Percentiles rank a stretch among this genome's conserved stretches.
Evolutionary conservation across 805 yeast species (phyloP).

Genomic region (Wickerhamiella nectarea): DNA sequence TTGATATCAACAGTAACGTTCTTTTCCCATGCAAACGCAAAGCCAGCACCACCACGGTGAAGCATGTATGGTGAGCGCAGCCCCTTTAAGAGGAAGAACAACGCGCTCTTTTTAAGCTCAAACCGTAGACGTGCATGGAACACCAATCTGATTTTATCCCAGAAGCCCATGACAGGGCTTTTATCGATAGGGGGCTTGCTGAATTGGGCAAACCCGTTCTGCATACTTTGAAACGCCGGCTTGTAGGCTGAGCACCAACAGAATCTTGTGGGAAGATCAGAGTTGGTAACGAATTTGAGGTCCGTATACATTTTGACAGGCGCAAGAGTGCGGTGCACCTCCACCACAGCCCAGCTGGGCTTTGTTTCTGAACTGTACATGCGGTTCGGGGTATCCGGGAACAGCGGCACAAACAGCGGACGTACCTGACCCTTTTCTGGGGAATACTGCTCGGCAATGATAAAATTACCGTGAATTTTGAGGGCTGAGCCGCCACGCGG

Average conservation of each 20-base stretch:
- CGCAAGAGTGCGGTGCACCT: constrained; percentile 62
- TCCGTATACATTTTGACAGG: constrained; percentile 60
- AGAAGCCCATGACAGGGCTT: constrained; percentile 70
- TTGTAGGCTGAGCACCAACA: constrained; percentile 79
- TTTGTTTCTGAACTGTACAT: constrained; percentile 24
- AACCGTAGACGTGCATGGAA: constrained; percentile 60
- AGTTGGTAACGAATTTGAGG: constrained; percentile 39
- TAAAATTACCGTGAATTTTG: constrained; percentile 45
- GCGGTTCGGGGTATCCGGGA: constrained; percentile 29
- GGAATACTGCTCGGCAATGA: constrained; percentile 53
- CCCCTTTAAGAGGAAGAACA: constrained; percentile 40
- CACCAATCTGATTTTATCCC: constrained; percentile 76
- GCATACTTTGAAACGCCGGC: constrained; percentile 69
- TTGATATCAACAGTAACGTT: constrained; percentile 49
- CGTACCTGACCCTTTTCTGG: constrained; percentile 41
- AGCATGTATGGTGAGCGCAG: constrained; percentile 67
- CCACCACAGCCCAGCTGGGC: constrained; percentile 36
- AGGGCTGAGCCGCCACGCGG: constrained; percentile 22
- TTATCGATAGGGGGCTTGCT: constrained; percentile 86
- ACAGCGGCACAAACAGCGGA: constrained; percentile 47
- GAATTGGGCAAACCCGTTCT: constrained; percentile 65
- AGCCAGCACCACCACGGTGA: constrained; percentile 58
- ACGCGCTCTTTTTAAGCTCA: constrained; percentile 35
- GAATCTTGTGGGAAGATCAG: constrained; percentile 47
- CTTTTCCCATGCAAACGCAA: constrained; percentile 55